phyloP scores from a whole-genome alignment of 1,284 basidiomycete species.

The Malassezia nana region DNA sequence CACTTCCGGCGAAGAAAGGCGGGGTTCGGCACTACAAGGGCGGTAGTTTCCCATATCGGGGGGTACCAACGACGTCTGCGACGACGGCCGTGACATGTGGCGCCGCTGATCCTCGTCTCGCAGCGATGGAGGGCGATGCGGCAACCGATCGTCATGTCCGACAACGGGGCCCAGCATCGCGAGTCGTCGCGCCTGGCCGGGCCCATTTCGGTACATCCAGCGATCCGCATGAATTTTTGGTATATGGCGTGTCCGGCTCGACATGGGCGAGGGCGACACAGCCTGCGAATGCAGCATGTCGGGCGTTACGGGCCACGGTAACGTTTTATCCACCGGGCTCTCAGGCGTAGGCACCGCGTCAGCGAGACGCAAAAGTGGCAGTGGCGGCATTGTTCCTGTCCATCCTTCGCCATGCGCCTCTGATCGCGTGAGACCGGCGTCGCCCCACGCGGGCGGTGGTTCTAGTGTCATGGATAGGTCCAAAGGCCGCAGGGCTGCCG shows the following conservation, averaged over 20 bases:
- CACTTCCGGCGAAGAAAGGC: not conserved
- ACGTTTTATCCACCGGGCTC: not conserved
- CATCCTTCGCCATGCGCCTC: not conserved
- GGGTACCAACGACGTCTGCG: not conserved
- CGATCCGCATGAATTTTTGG: constrained; percentile 30
- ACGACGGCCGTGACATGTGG: constrained; percentile 8
- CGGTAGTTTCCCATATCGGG: not conserved
- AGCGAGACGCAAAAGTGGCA: not conserved
- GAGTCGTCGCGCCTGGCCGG: constrained; percentile 18
- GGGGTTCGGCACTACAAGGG: not conserved
- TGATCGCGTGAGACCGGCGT: not conserved
- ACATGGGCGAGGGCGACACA: not conserved
- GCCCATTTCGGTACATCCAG: constrained; percentile 43
- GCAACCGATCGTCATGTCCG: not conserved
- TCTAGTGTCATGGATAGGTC: not conserved
- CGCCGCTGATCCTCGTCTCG: constrained; percentile 5
- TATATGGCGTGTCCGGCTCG: constrained; percentile 1
- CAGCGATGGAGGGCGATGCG: not conserved
- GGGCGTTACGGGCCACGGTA: not conserved
- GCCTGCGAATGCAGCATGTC: not conserved
- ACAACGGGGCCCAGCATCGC: constrained; percentile 6
- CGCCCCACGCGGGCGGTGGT: not conserved
- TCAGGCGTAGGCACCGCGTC: not conserved
- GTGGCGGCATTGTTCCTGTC: not conserved
- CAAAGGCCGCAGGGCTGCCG: not conserved